Conservation (phyloP, 176 grass and related monocot species). For the Coix lacrymajobi region DNA sequence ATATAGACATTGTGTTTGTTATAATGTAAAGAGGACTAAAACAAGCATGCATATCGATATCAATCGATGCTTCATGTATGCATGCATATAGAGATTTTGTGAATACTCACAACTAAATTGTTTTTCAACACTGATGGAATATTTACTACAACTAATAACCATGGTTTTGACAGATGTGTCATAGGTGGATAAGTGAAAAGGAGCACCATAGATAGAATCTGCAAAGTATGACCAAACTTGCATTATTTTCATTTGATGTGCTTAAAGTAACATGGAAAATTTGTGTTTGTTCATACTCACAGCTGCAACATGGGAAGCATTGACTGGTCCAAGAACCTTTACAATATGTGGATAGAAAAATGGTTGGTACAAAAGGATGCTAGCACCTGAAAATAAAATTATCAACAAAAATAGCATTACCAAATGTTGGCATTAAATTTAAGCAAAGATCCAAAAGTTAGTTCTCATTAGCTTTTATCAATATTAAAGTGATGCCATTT, state of each 20-base stretch:
- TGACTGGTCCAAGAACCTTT: slow-evolving; percentile 29
- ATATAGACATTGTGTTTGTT: background rate
- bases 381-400: slow-evolving; percentile 17
- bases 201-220: slow-evolving; percentile 27
- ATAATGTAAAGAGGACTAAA: background rate
- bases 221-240: background rate
- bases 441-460: background rate
- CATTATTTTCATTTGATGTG: background rate
- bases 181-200: background rate
- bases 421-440: background rate
- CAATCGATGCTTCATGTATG: background rate
- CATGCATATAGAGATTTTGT: background rate
- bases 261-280: slow-evolving; percentile 1
- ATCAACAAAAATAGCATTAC: background rate
- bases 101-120: background rate
- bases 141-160: background rate
- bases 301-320: slow-evolving; percentile 20
- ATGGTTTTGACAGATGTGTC: background rate
- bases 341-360: slow-evolving; percentile 34
- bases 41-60: background rate
- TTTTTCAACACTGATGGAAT: background rate
- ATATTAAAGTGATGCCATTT: background rate
- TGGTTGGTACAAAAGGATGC: slow-evolving; percentile 42
- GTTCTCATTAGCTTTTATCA: background rate
- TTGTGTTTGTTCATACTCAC: slow-evolving; percentile 14